These are phyloP conservation scores for Macrophomina pseudophaseolina DNA, from an alignment of 2,329 filamentous ascomycete species.

Conservation along the genomic window DNA sequence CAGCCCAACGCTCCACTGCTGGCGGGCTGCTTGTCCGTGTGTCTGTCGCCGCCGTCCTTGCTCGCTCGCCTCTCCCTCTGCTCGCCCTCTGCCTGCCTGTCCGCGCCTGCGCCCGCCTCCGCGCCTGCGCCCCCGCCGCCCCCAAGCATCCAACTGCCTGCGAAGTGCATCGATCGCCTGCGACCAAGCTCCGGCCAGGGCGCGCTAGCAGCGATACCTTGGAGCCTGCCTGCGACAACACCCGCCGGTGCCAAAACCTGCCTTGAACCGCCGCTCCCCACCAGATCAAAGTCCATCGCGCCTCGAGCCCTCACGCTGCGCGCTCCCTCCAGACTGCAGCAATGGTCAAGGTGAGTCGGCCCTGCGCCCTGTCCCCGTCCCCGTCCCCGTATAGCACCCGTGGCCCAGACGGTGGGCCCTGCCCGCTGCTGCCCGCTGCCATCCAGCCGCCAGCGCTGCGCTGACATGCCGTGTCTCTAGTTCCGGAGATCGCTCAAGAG, in stretches of 20 bases:
- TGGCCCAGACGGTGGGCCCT: constrained; percentile 26
- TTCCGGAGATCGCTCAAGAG: constrained; percentile 88
- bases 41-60: neutral
- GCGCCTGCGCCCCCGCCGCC: constrained; percentile 11
- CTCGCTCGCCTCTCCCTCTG: constrained; percentile 1
- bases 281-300: neutral
- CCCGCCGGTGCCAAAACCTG: constrained; percentile 14
- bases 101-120: constrained; percentile 12
- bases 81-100: neutral
- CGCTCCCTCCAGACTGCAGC: constrained; percentile 23
- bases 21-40: too few relatives aligned
- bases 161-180: constrained; percentile 3
- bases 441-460: constrained; percentile 1
- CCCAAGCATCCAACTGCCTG: constrained; percentile 2
- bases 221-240: constrained; percentile 19
- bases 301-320: constrained; percentile 10
- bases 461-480: constrained; percentile 36
- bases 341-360: constrained; percentile 36
- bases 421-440: constrained; percentile 12
- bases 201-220: constrained; percentile 23
- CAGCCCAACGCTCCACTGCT: constrained; percentile 15
- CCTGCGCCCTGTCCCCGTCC: neutral
- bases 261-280: constrained; percentile 15
- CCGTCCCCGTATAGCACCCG: neutral
- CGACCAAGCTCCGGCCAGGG: constrained; percentile 17